These are phyloP conservation scores for Elaeagnus macrophylla DNA, from an alignment of 306 rosid species.

Conservation along the genomic window DNA sequence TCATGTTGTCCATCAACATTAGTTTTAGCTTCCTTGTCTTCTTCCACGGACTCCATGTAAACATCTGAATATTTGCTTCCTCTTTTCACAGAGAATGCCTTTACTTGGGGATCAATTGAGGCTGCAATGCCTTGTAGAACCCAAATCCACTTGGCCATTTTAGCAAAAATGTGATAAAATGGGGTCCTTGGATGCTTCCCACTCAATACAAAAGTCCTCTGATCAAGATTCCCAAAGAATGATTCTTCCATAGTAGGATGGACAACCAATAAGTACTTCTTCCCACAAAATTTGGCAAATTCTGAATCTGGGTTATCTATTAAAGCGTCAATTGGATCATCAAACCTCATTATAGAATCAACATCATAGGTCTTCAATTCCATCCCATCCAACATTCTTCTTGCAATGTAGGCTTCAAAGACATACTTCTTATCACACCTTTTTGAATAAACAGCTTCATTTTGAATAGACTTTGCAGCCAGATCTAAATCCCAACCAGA, in stretches of 20 bases:
- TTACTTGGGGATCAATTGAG: constrained; percentile 44
- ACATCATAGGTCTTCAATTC: constrained; percentile 24
- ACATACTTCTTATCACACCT: constrained; percentile 74
- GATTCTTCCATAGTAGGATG: constrained; percentile 62
- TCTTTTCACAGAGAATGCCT: constrained; percentile 40
- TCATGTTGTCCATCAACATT: constrained; percentile 10
- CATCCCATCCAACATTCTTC: constrained; percentile 54
- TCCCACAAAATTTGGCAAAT: constrained; percentile 53
- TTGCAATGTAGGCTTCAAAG: constrained; percentile 67
- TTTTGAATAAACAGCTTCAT: constrained; percentile 41
- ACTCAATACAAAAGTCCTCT: constrained; percentile 37
- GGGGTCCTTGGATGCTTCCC: constrained; percentile 76
- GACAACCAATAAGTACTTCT: constrained; percentile 48
- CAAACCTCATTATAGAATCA: constrained; percentile 41
- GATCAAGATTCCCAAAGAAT: constrained; percentile 71
- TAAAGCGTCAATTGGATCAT: constrained; percentile 53
- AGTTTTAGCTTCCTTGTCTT: constrained; percentile 23
- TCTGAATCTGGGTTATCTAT: constrained; percentile 55
- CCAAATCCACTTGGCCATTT: constrained; percentile 84
- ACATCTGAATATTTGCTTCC: constrained; percentile 43
- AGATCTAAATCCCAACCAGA: constrained; percentile 75
- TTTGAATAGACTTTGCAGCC: constrained; percentile 48
- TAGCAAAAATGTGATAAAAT: constrained; percentile 67
- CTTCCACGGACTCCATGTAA: constrained; percentile 61
- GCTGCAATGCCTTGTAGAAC: constrained; percentile 43